Evolutionary conservation across 345 rosid genomes (phyloP).

Genomic region (Moricandia arvensis): DNA sequence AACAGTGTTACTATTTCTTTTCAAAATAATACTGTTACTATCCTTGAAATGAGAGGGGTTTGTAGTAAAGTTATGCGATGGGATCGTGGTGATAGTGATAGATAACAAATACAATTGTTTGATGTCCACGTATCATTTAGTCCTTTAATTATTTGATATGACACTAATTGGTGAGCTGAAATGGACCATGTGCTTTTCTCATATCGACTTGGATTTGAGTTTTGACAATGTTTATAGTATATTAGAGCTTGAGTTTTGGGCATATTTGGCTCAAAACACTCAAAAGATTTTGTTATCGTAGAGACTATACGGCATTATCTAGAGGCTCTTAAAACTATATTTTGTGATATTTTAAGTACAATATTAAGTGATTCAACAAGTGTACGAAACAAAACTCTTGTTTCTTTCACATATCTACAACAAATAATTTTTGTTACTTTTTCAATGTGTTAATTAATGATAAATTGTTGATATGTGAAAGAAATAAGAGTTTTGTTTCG

Average conservation of each 20-base stretch:
- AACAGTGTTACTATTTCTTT: not conserved
- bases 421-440: no score
- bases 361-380: not conserved
- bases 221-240: not conserved
- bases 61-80: not conserved
- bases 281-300: not conserved
- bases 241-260: not conserved
- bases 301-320: not conserved
- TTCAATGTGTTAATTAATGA: no score
- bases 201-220: not conserved
- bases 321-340: not conserved
- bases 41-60: not conserved
- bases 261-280: not conserved
- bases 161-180: conserved; percentile 3
- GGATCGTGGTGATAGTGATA: conserved; percentile 17
- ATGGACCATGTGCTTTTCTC: not conserved
- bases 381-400: not conserved
- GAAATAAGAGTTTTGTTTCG: no score
- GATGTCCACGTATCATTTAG: not conserved
- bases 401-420: not conserved
- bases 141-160: conserved; percentile 9
- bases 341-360: not conserved
- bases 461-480: no score
- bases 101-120: conserved; percentile 16
- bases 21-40: not conserved